Conservation (phyloP, 306 rosid genomes). For the Coriaria nepalensis region DNA sequence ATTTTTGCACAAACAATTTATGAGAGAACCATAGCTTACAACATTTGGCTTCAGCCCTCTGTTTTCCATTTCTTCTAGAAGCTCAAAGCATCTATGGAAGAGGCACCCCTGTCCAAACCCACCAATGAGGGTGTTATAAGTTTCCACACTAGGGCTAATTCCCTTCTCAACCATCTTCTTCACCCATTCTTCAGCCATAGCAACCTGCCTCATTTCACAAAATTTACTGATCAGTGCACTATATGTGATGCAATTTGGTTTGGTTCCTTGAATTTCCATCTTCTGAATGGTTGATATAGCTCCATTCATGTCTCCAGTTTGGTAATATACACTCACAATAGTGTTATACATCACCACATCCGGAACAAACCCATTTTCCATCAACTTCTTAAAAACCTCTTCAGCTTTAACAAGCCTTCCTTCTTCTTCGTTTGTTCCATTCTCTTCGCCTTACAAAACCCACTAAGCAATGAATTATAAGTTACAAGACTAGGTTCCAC, state of each 20-base stretch:
- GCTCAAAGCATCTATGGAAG: slow-evolving; percentile 48
- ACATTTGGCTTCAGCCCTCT: slow-evolving; percentile 55
- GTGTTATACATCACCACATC: slow-evolving; percentile 40
- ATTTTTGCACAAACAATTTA: slow-evolving; percentile 51
- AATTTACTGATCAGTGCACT: slow-evolving; percentile 45
- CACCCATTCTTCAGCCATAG: slow-evolving; percentile 60
- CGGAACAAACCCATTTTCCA: slow-evolving; percentile 34
- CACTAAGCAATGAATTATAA: slow-evolving; percentile 50
- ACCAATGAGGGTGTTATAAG: slow-evolving; percentile 44
- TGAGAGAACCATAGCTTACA: slow-evolving; percentile 62
- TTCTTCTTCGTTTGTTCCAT: slow-evolving; percentile 39
- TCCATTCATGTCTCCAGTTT: slow-evolving; percentile 30
- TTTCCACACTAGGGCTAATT: slow-evolving; percentile 39
- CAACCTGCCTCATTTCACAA: slow-evolving; percentile 43
- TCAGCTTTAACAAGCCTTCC: slow-evolving; percentile 48
- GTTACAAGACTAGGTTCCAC: slow-evolving; percentile 41
- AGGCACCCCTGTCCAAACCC: slow-evolving; percentile 40
- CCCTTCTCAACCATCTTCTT: slow-evolving; percentile 51
- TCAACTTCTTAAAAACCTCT: slow-evolving; percentile 41
- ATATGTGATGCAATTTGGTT: slow-evolving; percentile 43
- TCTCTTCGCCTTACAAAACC: slow-evolving; percentile 41
- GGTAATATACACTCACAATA: slow-evolving; percentile 57
- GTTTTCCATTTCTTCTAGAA: slow-evolving; percentile 67
- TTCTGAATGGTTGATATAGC: slow-evolving; percentile 28
- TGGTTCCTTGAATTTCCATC: slow-evolving; percentile 45